phyloP scores from a whole-genome alignment of 371 early-diverging fungal genomes.

The Sanchytrium tribonematis region DNA sequence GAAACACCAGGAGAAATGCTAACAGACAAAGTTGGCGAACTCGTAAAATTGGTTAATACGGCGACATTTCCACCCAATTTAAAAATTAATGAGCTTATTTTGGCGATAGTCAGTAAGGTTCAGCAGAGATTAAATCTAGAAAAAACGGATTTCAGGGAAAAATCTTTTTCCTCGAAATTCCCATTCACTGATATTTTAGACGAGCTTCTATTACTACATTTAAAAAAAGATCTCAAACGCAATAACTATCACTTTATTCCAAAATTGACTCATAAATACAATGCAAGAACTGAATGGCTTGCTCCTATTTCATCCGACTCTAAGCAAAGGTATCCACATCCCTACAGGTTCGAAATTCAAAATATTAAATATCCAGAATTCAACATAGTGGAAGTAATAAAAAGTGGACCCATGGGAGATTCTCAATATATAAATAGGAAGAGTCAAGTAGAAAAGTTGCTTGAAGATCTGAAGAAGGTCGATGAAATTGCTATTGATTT shows the following conservation, averaged over 20 bases:
- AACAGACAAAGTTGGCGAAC: too few relatives aligned
- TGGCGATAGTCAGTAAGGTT: too few relatives aligned
- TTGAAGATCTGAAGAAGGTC: slow-evolving; percentile 23
- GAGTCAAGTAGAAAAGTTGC: slow-evolving; percentile 28
- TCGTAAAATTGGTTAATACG: not conserved
- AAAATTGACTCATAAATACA: not conserved
- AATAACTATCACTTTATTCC: not conserved
- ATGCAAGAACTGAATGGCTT: not conserved
- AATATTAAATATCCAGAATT: slow-evolving; percentile 38
- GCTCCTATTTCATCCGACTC: not conserved
- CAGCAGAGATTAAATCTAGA: too few relatives aligned
- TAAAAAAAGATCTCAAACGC: too few relatives aligned
- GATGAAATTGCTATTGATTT: slow-evolving; percentile 71
- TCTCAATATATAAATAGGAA: slow-evolving; percentile 40
- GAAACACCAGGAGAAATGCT: too few relatives aligned
- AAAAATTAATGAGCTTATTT: too few relatives aligned
- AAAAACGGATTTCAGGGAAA: too few relatives aligned
- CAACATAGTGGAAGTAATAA: slow-evolving; percentile 22
- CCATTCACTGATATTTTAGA: too few relatives aligned
- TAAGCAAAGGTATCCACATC: slow-evolving; percentile 28
- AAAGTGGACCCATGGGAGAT: slow-evolving; percentile 25
- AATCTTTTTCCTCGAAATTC: too few relatives aligned
- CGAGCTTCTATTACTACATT: too few relatives aligned
- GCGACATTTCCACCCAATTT: too few relatives aligned
- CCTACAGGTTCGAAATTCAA: slow-evolving; percentile 67